Conservation (phyloP, 257 asterid species). For the Catharanthus roseus region DNA sequence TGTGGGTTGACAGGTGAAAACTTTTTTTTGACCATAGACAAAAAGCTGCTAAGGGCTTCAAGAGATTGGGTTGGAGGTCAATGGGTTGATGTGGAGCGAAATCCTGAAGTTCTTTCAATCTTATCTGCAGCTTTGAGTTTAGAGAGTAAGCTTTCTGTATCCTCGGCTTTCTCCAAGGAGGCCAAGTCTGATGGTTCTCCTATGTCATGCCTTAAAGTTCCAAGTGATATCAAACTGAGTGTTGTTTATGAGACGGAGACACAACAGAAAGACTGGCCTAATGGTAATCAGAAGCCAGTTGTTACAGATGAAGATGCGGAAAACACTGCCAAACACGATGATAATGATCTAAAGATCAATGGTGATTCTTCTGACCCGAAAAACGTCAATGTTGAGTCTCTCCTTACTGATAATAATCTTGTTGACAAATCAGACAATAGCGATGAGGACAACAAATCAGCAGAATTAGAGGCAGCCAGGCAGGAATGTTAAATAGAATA, state of each 20-base stretch:
- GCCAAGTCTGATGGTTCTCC: conserved; percentile 43
- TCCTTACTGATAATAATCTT: conserved; percentile 11
- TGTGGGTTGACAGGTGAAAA: conserved; percentile 63
- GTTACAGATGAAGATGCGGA: conserved; percentile 33
- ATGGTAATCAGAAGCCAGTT: conserved; percentile 33
- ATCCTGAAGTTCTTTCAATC: conserved; percentile 47
- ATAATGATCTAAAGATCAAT: conserved; percentile 22
- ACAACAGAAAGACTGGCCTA: conserved; percentile 35
- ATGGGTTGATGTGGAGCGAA: conserved; percentile 75
- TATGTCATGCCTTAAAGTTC: conserved; percentile 30
- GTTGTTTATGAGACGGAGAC: conserved; percentile 45
- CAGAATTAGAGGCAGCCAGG: conserved; percentile 43
- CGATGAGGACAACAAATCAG: conserved; percentile 24
- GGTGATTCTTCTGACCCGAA: no score
- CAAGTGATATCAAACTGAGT: conserved; percentile 30
- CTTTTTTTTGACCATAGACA: conserved; percentile 44
- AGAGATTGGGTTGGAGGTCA: conserved; percentile 80
- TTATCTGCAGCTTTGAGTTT: conserved; percentile 38
- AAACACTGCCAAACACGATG: conserved; percentile 17
- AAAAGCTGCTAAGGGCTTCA: conserved; percentile 59
- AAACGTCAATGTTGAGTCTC: conserved; percentile 23
- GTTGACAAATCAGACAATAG: conserved; percentile 16
- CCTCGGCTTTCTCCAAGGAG: conserved; percentile 42
- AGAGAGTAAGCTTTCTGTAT: conserved; percentile 53
- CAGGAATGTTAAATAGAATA: conserved; percentile 35